phyloP scores from a whole-genome alignment of 2,329 filamentous ascomycete genomes.

The Colletotrichum godetiae region DNA sequence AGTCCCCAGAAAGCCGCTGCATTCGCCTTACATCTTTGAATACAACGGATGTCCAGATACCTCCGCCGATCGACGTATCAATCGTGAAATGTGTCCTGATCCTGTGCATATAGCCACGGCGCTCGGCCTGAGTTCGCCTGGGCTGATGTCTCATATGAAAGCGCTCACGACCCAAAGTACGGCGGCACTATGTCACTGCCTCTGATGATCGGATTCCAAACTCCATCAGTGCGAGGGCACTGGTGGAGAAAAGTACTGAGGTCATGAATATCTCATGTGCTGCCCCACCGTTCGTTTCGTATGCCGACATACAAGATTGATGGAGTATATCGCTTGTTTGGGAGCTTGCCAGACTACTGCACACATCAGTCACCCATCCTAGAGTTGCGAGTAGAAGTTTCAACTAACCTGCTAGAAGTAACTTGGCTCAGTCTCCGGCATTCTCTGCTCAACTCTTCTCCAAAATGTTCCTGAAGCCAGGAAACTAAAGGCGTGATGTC shows the following conservation, averaged over 20 bases:
- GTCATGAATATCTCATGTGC: neutral
- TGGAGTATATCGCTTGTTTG: too few relatives aligned
- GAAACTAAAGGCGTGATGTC: too few relatives aligned
- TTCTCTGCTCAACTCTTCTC: too few relatives aligned
- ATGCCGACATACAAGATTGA: too few relatives aligned
- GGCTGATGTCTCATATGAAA: neutral
- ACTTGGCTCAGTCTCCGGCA: too few relatives aligned
- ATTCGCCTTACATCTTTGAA: neutral
- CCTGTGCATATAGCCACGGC: neutral
- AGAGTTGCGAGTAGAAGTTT: too few relatives aligned
- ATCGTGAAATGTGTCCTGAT: neutral
- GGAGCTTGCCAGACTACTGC: too few relatives aligned
- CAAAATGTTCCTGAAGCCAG: too few relatives aligned
- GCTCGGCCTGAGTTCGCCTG: neutral
- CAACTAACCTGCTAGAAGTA: too few relatives aligned
- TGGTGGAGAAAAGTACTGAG: neutral
- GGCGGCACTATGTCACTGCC: neutral
- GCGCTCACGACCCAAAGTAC: neutral
- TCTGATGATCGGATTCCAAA: neutral
- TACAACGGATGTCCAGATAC: neutral
- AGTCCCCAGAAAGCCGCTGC: neutral
- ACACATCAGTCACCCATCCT: too few relatives aligned
- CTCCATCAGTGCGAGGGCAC: neutral
- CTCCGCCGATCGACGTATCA: neutral
- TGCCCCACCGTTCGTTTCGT: too few relatives aligned